Evolutionary conservation across 208 protist species (phyloP).

Genomic region (Leishmania mexicana): DNA sequence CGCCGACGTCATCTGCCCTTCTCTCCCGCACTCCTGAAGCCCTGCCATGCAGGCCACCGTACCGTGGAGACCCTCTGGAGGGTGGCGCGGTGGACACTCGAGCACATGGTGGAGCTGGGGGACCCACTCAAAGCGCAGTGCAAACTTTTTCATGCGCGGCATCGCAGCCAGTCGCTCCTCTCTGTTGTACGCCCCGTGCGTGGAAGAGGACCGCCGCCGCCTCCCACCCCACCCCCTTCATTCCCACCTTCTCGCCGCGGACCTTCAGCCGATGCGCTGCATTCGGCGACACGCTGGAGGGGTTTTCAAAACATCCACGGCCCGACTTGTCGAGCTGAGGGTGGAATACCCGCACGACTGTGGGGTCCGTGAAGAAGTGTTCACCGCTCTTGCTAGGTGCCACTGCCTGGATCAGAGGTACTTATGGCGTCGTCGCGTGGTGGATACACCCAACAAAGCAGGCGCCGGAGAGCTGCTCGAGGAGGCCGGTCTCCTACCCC

Average conservation of each 20-base stretch:
- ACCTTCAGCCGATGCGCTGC: not conserved
- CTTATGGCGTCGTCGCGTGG: not conserved
- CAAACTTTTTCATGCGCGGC: not conserved
- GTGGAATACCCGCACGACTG: not conserved
- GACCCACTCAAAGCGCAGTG: not conserved
- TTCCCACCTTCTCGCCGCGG: not conserved
- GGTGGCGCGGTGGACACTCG: not conserved
- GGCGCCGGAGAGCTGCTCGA: not conserved
- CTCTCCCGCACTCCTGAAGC: not conserved
- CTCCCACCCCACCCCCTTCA: too few relatives aligned
- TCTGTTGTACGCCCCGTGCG: not conserved
- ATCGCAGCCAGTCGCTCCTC: not conserved
- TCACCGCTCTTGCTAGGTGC: too few relatives aligned
- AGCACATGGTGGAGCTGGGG: not conserved
- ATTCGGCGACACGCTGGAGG: not conserved
- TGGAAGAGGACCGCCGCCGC: not conserved
- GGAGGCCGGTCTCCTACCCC: too few relatives aligned
- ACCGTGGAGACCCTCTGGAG: not conserved
- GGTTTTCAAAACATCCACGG: not conserved
- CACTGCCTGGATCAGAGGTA: not conserved
- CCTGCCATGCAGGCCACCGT: not conserved
- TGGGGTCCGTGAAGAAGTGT: not conserved
- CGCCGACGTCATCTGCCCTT: too few relatives aligned
- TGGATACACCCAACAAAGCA: not conserved
- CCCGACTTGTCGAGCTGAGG: not conserved